Evolutionary conservation across 2,329 filamentous ascomycete genomes (phyloP), one percentile per base, ranked within the genome.

Genomic region (Colletotrichum sp.): DNA sequence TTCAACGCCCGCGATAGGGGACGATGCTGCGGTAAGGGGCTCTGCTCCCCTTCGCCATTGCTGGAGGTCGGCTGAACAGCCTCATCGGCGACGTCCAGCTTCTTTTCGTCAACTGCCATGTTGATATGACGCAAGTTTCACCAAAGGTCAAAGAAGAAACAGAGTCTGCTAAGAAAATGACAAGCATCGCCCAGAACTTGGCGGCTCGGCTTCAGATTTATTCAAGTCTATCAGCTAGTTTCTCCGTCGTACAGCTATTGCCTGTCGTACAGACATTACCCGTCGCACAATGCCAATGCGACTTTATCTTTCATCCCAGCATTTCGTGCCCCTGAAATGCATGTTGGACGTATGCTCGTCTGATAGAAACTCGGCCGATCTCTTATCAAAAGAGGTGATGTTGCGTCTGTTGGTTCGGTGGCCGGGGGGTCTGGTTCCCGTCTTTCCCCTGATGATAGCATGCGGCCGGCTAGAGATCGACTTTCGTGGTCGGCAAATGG

Each of bases 1-100:
- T 75, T 75, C 33, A 75, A n/a, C 4, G 66, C 70, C 51, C 73
- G 70, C 47, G 34, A 27, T 9, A 67, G 31, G 13, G 47, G 27
- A 18, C 38, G 62, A 31, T 47, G 27, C 12, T 70, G 70, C 31
- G 54, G 13, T 15, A 67, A 21, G 47, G 47, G 18, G 27, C 29
- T 38, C 8, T 47, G 38, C 18, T 65, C n/a, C 16, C 62, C 62
- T 18, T 51, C 62, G 9, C 62, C 62, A 11, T 65, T 24, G 3
- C 62, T 54, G 62, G 24, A 47, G 16, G 38, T 21, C 5, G 36
- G 38, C 6, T 65, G 62, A 4, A 65, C 36, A 24, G 38, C 27
- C 36, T 65, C 62, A 21, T 65, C 62, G 24, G 12, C 62, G 13
- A 54, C 5, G 3, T 65, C 38, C 9, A 33, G 24, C 11, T 65